These are phyloP conservation scores for Paulownia fortunei DNA, from an alignment of 257 asterid genomes.

Conservation along the genomic window DNA sequence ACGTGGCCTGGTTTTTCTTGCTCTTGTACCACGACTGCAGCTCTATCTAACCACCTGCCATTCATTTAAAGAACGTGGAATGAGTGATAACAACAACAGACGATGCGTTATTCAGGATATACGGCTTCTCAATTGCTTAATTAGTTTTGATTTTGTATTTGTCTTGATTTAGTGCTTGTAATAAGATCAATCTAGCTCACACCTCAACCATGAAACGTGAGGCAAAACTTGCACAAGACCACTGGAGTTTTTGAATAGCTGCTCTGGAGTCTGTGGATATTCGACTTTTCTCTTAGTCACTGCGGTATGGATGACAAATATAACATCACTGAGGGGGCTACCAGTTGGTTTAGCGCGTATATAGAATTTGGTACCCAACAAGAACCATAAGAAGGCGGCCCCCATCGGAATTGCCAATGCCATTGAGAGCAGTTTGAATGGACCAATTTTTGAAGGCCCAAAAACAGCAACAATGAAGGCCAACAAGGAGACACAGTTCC, in stretches of 20 bases:
- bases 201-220: constrained; percentile 28
- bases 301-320: constrained; percentile 8
- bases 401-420: not conserved
- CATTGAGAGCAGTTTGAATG: not conserved
- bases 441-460: not conserved
- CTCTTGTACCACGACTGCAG: constrained; percentile 11
- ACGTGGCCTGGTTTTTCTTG: not conserved
- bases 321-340: constrained; percentile 9
- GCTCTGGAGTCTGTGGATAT: not conserved
- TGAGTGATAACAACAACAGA: not conserved
- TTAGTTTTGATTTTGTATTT: not conserved
- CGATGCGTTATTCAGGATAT: too few relatives aligned
- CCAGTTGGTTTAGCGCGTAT: not conserved
- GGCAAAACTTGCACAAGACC: not conserved
- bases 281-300: not conserved
- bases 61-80: not conserved
- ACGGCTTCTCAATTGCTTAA: too few relatives aligned
- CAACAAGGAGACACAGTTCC: not conserved
- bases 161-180: not conserved
- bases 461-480: not conserved
- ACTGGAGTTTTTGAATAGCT: not conserved
- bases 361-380: constrained; percentile 19
- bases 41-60: constrained; percentile 38
- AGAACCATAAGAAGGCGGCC: not conserved
- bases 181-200: not conserved